Base-by-base conservation (phyloP, 139 green algal species). In the Ettlia oleoabundans region DNA sequence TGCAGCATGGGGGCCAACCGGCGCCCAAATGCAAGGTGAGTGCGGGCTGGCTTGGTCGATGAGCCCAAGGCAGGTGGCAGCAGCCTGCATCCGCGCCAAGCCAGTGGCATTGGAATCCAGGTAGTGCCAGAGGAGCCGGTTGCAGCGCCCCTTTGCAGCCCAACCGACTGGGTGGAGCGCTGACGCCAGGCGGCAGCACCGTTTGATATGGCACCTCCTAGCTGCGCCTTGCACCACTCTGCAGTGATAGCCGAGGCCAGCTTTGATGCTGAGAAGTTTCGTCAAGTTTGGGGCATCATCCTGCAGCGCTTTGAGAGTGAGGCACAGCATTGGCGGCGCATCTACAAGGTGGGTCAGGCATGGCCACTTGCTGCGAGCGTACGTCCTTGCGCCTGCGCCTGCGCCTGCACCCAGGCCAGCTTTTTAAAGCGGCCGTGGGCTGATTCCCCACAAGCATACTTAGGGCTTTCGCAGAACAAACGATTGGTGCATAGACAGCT, bases 181-280 rank as follows among this genome's bases (percentile, higher is more conserved):
- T n/a, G n/a, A n/a, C n/a, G n/a, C n/a, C n/a, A n/a, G n/a, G n/a
- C n/a, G n/a, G n/a, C n/a, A n/a, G n/a, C n/a, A n/a, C n/a, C n/a
- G n/a, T n/a, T n/a, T n/a, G n/a, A n/a, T n/a, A 58, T 15, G 15
- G 47, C 47, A 58, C 55, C 55, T 22, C 18, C 1, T 7, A 10
- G 43, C 22, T 5, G 7, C 51, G 8, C 35, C 28, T 69, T 3
- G 7, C 33, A 22, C 21, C 7, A 4, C 9, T 15, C 5, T 75
- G 43, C 64, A 82, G 77, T 76, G 42, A 75, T 82, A 38, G 33
- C 64, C 24, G 77, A 82, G 10, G 77, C 40, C 40, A 53, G 77
- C 64, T 82, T 66, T 13, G 77, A 82, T 62, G 77, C 77, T 24
- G 77, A 82, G 77, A 82, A 82, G 42, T 82, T 82, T 35, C 30